phyloP scores from a whole-genome alignment of 2,329 filamentous ascomycete species.

The Monosporascus sp. region DNA sequence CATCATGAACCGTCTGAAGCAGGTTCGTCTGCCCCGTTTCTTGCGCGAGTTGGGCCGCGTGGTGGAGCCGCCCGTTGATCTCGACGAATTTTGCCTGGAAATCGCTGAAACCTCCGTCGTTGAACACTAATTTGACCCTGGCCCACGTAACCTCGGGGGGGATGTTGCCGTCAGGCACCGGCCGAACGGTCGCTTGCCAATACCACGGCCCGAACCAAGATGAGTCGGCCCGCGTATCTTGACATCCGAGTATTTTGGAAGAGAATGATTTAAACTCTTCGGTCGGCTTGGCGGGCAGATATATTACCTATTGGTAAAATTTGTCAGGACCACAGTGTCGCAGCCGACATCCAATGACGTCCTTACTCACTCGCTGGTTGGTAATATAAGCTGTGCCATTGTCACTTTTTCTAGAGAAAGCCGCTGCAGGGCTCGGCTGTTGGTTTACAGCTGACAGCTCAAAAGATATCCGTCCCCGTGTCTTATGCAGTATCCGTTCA shows the following conservation, averaged over 20 bases:
- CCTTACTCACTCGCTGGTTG: constrained; percentile 68
- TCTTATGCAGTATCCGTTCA: constrained; percentile 76
- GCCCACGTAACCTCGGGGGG: constrained; percentile 67
- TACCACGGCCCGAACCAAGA: constrained; percentile 92
- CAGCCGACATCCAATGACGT: constrained; percentile 4
- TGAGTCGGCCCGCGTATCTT: constrained; percentile 79
- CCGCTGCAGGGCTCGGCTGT: constrained; percentile 55
- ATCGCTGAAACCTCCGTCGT: constrained; percentile 90
- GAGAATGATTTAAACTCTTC: constrained; percentile 79
- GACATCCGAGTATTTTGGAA: constrained; percentile 77
- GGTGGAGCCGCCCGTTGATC: constrained; percentile 76
- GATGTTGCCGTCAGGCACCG: constrained; percentile 78
- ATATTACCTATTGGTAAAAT: constrained; percentile 62
- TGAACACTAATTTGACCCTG: constrained; percentile 83
- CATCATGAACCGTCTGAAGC: constrained; percentile 61
- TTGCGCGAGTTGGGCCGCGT: constrained; percentile 70
- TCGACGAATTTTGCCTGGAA: constrained; percentile 79
- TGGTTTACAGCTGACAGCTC: constrained; percentile 67
- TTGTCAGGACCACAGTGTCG: constrained; percentile 5
- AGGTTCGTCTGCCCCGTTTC: constrained; percentile 57
- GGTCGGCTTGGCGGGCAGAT: constrained; percentile 69
- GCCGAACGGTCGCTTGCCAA: constrained; percentile 76
- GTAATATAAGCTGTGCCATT: constrained; percentile 75
- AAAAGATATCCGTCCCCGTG: constrained; percentile 72
- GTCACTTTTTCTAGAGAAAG: constrained; percentile 67